Evolutionary conservation across 208 protist genomes (phyloP), one percentile per base, ranked within the genome.

Genomic region (Herpetomonas samuelpessoai): DNA sequence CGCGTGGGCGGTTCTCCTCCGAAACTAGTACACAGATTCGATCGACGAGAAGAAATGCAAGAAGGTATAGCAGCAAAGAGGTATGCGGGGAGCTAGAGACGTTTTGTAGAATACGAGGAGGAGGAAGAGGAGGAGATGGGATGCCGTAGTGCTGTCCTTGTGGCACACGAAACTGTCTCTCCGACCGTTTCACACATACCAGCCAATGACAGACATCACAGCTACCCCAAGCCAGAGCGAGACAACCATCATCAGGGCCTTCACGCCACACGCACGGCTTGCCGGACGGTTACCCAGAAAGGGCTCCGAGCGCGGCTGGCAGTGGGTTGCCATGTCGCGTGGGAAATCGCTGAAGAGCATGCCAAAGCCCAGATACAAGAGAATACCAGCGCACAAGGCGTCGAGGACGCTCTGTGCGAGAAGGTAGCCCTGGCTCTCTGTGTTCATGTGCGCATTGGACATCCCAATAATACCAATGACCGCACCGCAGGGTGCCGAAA

Each of bases 301-400:
- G n/a, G n/a, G n/a, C n/a, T n/a, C n/a, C n/a, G n/a, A n/a, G n/a
- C n/a, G n/a, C n/a, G 47, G 0, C 35, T 52, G 48, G 49, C 28
- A 48, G 35, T 48, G 31, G 10, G 7, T 46, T 41, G 59, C 35
- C 59, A 81, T 19, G 46, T 91, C 84, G 14, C 46, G n/a, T 9
- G 78, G 63, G 50, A 91, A 91, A 59, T 91, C 80, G 52, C 41
- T 58, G 38, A 86, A 39, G 30, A 91, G 66, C 19, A 91, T 50
- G 39, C 68, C 49, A 56, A 82, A 81, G 14, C 65, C 79, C 19
- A 88, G 52, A 55, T 91, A 91, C 21, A 91, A 70, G 25, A 91
- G 59, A 27, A 91, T 83, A 14, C 84, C 84, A 3, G 74, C 68
- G 52, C 84, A 91, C 3, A 79, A 28, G 0, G 80, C 56, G 29